Conservation (phyloP, 2,329 filamentous ascomycete genomes). For the Alternaria consortialis region DNA sequence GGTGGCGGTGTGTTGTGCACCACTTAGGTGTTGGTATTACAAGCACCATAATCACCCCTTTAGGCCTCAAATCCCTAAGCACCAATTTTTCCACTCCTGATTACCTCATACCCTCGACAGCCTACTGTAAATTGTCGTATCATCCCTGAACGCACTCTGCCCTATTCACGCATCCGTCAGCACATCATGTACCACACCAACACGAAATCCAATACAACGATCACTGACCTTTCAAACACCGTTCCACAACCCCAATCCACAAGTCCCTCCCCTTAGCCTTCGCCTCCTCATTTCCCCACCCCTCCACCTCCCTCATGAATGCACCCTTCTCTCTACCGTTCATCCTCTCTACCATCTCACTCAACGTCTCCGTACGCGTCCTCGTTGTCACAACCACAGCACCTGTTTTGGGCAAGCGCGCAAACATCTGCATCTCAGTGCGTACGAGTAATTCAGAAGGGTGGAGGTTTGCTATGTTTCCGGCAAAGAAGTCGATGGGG, state of each 20-base stretch:
- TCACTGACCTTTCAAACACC: constrained; percentile 21
- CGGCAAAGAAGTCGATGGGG: constrained; percentile 48
- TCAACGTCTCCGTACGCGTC: constrained; percentile 53
- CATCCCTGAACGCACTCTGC: constrained; percentile 13
- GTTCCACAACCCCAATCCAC: constrained; percentile 33
- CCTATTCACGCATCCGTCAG: background rate
- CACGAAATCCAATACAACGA: too few relatives aligned
- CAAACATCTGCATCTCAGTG: constrained; percentile 61
- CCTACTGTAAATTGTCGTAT: constrained; percentile 13
- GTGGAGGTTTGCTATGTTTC: constrained; percentile 34
- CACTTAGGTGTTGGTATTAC: background rate
- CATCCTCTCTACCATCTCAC: constrained; percentile 16
- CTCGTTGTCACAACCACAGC: constrained; percentile 62
- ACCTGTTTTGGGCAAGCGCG: constrained; percentile 54
- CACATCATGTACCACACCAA: background rate
- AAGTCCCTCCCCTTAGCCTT: constrained; percentile 37
- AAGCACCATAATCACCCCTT: background rate
- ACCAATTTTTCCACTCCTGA: too few relatives aligned
- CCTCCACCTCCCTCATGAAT: constrained; percentile 30
- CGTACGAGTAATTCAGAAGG: constrained; percentile 57
- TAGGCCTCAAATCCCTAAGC: too few relatives aligned
- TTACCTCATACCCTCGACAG: background rate
- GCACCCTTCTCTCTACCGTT: constrained; percentile 8
- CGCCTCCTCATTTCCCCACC: constrained; percentile 36
- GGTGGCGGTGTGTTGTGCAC: background rate